Percentiles rank a stretch among this genome's conserved stretches.
Evolutionary conservation across 1,284 basidiomycete species (phyloP).

Genomic region (Puccinia horiana): DNA sequence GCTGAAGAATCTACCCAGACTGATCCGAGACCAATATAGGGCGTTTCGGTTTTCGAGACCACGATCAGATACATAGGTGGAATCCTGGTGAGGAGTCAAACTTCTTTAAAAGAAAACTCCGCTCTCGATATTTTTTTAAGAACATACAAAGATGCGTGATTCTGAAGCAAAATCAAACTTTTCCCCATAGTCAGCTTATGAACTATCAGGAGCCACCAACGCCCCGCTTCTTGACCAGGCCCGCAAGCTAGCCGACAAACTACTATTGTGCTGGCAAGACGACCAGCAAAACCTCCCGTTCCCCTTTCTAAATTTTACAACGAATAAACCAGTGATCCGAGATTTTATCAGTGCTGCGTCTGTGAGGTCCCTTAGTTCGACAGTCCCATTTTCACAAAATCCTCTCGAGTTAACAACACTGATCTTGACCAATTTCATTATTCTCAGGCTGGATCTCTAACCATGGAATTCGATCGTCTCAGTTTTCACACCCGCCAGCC

Average conservation of each 20-base stretch:
- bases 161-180: neutral
- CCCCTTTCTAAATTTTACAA: slow-evolving; percentile 11
- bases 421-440: too few species aligned
- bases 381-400: too few species aligned
- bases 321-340: neutral
- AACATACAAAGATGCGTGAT: neutral
- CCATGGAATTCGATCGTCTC: slow-evolving; percentile 47
- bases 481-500: slow-evolving; percentile 35
- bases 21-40: neutral
- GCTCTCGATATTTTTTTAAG: neutral
- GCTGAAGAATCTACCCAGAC: neutral
- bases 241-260: slow-evolving; percentile 24
- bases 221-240: slow-evolving; percentile 44
- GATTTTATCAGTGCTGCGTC: slow-evolving; percentile 34
- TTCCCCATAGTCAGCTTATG: slow-evolving; percentile 43
- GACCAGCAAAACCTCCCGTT: slow-evolving; percentile 36
- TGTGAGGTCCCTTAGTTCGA: neutral
- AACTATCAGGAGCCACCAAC: slow-evolving; percentile 39
- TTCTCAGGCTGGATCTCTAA: slow-evolving; percentile 39
- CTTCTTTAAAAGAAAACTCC: neutral
- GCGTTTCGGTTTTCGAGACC: slow-evolving; percentile 37
- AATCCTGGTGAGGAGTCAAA: slow-evolving; percentile 36
- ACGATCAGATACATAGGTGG: slow-evolving; percentile 46
- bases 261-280: slow-evolving; percentile 36
- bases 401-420: too few species aligned